These are phyloP conservation scores for Fusarium sacchari DNA, from an alignment of 2,329 filamentous ascomycete species.

Conservation along the genomic window DNA sequence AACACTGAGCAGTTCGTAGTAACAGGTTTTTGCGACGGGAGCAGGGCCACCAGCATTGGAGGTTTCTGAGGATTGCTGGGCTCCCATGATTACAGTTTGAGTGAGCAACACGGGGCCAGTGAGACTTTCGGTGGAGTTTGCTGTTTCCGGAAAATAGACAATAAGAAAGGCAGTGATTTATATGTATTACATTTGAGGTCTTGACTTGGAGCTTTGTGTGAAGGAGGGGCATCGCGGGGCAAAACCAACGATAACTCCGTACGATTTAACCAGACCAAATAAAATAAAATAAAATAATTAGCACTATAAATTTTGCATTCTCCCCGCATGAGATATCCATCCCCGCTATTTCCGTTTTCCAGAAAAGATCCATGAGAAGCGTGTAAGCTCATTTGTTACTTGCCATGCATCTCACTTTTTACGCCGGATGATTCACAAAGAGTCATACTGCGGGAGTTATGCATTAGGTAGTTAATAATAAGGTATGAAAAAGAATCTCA, in stretches of 20 bases:
- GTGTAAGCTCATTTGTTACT: conserved; percentile 25
- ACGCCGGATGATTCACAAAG: conserved; percentile 33
- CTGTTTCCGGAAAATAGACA: not conserved
- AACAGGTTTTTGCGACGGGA: conserved; percentile 72
- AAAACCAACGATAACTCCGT: conserved; percentile 4
- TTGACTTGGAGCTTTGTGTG: conserved; percentile 1
- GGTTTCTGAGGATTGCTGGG: conserved; percentile 62
- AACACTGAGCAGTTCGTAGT: conserved; percentile 85
- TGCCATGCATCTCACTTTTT: not conserved
- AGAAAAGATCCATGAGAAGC: conserved; percentile 10
- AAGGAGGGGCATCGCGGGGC: conserved; percentile 37
- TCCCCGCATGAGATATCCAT: conserved; percentile 9
- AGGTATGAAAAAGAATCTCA: not conserved
- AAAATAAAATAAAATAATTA: too few species aligned
- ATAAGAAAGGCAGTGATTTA: not conserved
- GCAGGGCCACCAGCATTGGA: conserved; percentile 48
- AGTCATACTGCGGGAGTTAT: conserved; percentile 4
- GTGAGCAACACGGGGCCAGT: not conserved
- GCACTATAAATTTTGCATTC: not conserved
- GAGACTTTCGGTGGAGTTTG: not conserved
- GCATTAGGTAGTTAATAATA: too few species aligned
- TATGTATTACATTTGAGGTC: not conserved
- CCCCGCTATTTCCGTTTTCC: not conserved
- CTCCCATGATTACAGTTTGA: conserved; percentile 57
- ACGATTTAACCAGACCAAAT: conserved; percentile 5